A percentile compares a stretch with the other conserved stretches of the same genome.
These are phyloP conservation scores for Naganishia vaughanmartiniae DNA, from an alignment of 768 basidiomycete species.

Conservation along the genomic window DNA sequence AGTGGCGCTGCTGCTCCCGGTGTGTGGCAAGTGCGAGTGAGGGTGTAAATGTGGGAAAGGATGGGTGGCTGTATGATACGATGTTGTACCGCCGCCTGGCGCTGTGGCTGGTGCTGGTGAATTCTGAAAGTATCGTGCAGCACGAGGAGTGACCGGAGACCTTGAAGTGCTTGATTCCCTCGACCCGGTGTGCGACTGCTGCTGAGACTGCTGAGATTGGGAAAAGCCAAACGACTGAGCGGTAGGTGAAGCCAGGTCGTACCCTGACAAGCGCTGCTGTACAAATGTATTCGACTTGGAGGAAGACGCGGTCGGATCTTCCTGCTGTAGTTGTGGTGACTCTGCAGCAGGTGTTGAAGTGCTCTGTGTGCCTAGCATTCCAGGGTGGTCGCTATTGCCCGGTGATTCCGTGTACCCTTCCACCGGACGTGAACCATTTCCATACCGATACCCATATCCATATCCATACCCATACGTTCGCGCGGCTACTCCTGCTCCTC, in stretches of 20 bases:
- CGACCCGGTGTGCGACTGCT: too few relatives aligned
- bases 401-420: background rate
- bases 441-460: slow-evolving; percentile 6
- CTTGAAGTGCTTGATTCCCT: slow-evolving; percentile 8
- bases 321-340: background rate
- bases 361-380: background rate
- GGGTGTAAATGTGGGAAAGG: background rate
- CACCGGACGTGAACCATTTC: background rate
- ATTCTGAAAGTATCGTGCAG: background rate
- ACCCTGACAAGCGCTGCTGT: background rate
- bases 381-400: too few relatives aligned
- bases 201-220: too few relatives aligned
- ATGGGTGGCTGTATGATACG: slow-evolving; percentile 13
- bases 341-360: background rate
- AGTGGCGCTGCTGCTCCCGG: too few relatives aligned
- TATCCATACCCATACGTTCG: slow-evolving; percentile 27
- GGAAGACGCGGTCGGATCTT: background rate
- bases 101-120: background rate
- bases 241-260: background rate
- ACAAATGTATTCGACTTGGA: background rate
- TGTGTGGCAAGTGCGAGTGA: too few relatives aligned
- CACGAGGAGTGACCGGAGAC: background rate
- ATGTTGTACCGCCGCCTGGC: background rate
- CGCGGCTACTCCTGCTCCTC: slow-evolving; percentile 6
- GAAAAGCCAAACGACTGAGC: background rate